These are phyloP conservation scores for Claviceps monticola DNA, from an alignment of 2,329 filamentous ascomycete genomes.

Conservation along the genomic window DNA sequence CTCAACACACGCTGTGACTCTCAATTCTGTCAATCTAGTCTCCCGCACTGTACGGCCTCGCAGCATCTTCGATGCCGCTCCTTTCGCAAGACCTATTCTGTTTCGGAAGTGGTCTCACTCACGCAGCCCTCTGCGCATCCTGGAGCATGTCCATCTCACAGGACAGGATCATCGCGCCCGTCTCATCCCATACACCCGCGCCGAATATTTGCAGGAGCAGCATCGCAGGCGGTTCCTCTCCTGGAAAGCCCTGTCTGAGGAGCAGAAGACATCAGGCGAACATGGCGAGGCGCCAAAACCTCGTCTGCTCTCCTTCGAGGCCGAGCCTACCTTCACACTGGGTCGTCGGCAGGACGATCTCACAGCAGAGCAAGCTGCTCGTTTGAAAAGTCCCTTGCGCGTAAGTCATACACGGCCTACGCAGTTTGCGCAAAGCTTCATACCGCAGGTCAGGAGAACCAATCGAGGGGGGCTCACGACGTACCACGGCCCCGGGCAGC, in stretches of 20 bases:
- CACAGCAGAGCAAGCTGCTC: conserved; percentile 27
- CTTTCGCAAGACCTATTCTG: not conserved
- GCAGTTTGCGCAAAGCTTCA: conserved; percentile 17
- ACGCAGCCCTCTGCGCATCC: conserved; percentile 7
- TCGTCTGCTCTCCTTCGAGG: conserved; percentile 69
- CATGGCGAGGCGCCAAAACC: conserved; percentile 31
- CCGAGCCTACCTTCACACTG: conserved; percentile 74
- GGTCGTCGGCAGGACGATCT: conserved; percentile 62
- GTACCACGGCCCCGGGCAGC: conserved; percentile 87
- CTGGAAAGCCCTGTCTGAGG: conserved; percentile 18
- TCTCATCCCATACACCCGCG: conserved; percentile 19
- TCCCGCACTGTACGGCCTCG: not conserved
- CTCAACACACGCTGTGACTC: not conserved
- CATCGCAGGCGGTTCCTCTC: conserved; percentile 20
- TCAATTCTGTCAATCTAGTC: not conserved
- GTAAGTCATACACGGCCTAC: conserved; percentile 13
- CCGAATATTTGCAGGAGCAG: conserved; percentile 19
- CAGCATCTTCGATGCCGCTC: not conserved
- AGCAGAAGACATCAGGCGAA: conserved; percentile 7
- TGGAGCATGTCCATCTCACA: conserved; percentile 19
- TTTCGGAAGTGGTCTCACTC: not conserved
- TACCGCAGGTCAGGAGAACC: conserved; percentile 53
- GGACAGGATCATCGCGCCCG: conserved; percentile 9
- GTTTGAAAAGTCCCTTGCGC: conserved; percentile 28
- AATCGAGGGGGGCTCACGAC: conserved; percentile 84